These are phyloP conservation scores for Acidiella bohemica DNA, from an alignment of 495 filamentous ascomycete species.

Conservation along the genomic window DNA sequence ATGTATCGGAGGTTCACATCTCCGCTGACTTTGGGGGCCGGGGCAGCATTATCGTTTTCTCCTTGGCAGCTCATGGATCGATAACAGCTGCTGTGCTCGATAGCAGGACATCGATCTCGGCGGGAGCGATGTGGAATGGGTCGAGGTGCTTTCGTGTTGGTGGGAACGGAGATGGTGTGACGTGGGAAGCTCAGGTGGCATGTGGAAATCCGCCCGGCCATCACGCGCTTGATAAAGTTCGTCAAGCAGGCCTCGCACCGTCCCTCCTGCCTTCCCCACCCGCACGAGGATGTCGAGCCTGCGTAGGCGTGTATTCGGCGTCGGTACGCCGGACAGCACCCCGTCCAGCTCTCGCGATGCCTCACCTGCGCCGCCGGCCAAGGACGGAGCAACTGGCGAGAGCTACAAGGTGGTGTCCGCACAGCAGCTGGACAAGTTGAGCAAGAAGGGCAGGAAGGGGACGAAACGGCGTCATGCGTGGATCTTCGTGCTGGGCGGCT, in stretches of 20 bases:
- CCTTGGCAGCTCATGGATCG: no score
- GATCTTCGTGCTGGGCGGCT: constrained; percentile 68
- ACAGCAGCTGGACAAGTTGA: constrained; percentile 28
- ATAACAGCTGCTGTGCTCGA: no score
- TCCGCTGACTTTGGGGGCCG: constrained; percentile 2
- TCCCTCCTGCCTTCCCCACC: no score
- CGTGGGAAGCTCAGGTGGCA: no score
- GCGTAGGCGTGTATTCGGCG: constrained; percentile 24
- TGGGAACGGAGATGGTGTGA: no score
- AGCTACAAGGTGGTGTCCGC: constrained; percentile 23
- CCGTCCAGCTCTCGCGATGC: constrained; percentile 16
- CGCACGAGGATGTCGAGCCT: constrained; percentile 27
- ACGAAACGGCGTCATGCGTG: constrained; percentile 57
- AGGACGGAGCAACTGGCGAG: constrained; percentile 5
- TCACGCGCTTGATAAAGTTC: no score
- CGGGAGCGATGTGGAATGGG: no score
- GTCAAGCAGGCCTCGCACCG: no score
- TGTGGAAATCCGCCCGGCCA: no score
- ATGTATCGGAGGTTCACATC: constrained; percentile 55
- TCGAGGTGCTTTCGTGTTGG: no score
- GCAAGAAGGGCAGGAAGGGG: constrained; percentile 29
- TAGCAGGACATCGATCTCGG: no score
- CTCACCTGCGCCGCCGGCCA: constrained; percentile 13
- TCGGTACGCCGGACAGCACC: constrained; percentile 11
- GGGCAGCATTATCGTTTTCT: no score